These are phyloP conservation scores for Rhynchospora tenuis DNA, from an alignment of 176 grass and related monocot species.

Conservation along the genomic window DNA sequence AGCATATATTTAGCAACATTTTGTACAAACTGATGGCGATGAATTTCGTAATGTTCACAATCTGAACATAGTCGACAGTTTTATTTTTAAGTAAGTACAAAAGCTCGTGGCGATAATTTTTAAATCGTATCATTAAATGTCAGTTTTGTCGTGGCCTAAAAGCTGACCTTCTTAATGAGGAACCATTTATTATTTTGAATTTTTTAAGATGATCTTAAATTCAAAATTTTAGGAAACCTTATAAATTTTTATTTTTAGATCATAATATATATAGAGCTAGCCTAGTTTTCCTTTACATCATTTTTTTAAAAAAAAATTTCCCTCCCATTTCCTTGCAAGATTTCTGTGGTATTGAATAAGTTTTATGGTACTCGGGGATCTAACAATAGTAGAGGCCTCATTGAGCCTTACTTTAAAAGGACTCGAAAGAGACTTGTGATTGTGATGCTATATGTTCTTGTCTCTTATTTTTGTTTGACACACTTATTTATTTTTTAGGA, in stretches of 20 bases:
- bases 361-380: neutral
- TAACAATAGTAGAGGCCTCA: conserved; percentile 3
- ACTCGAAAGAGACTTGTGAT: conserved; percentile 9
- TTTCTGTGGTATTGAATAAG: neutral
- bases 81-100: neutral
- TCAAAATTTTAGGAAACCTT: no score
- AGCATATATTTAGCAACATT: neutral
- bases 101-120: no score
- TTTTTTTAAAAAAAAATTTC: neutral
- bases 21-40: neutral
- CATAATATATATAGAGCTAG: no score
- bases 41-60: neutral
- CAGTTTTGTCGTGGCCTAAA: no score
- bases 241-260: no score
- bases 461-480: neutral
- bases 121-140: no score
- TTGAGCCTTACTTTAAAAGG: neutral
- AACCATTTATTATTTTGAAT: neutral
- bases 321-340: neutral
- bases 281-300: neutral
- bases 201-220: neutral
- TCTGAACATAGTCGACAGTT: neutral
- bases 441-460: neutral
- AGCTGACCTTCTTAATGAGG: no score
- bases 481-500: neutral